Conservation (phyloP, 768 basidiomycete genomes). For the Psilocybe azurescens region DNA sequence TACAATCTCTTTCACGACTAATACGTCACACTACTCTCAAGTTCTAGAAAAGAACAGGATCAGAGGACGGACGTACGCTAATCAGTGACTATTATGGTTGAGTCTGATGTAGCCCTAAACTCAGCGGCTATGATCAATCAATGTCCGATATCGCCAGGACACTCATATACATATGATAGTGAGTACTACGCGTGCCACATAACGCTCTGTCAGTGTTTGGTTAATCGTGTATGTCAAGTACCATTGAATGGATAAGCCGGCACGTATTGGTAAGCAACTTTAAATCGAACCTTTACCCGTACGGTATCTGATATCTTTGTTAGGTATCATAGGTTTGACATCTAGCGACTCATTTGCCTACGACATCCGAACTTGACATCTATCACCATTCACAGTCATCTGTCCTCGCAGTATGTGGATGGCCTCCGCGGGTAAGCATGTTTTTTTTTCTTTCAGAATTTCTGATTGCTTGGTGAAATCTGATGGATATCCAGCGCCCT, state of each 20-base stretch:
- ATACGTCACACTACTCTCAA: background rate
- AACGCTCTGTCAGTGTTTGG: background rate
- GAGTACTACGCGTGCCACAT: background rate
- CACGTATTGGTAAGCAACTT: constrained; percentile 34
- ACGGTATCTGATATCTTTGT: background rate
- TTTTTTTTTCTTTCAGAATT: background rate
- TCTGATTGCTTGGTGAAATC: constrained; percentile 5
- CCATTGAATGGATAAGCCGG: constrained; percentile 31
- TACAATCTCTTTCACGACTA: background rate
- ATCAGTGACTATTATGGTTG: background rate
- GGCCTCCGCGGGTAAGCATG: constrained; percentile 22
- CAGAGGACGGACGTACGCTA: constrained; percentile 47
- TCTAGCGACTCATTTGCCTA: no score
- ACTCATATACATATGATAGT: constrained; percentile 32
- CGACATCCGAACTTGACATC: no score
- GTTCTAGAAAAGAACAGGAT: constrained; percentile 48
- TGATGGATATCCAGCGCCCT: constrained; percentile 28
- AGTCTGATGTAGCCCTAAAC: constrained; percentile 11
- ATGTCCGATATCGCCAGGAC: constrained; percentile 35
- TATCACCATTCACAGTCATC: constrained; percentile 12
- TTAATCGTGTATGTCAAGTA: constrained; percentile 5
- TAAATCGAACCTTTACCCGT: background rate
- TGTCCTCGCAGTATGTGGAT: constrained; percentile 28
- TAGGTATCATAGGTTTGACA: constrained; percentile 22
- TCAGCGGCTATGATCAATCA: constrained; percentile 32